Base-by-base conservation (phyloP, 306 rosid genomes). In the Dryas drummondii region DNA sequence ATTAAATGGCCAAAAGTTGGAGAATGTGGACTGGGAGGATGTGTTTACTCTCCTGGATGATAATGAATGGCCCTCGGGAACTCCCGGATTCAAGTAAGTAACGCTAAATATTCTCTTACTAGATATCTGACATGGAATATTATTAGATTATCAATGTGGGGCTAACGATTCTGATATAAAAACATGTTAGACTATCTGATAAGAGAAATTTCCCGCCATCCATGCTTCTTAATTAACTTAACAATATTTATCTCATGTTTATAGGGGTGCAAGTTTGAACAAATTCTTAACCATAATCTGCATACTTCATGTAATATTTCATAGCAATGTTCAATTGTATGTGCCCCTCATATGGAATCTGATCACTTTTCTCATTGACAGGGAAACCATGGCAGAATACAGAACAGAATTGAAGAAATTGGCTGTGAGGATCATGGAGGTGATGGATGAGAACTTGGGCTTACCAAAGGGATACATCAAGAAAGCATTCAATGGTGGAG, bases 361-460 rank as follows among this genome's bases (percentile, higher is more conserved):
- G 32, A 71, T 56, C 41, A 41, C 48, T 57, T 60, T 45, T 71
- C 27, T 17, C 13, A 22, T 47, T 81, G 79, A 50, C 89, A 94
- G 97, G 91, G 92, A 90, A 82, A 92, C 90, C 70, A 94, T 94
- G 97, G 74, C 76, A 17, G 96, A 90, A 66, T 91, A 91, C 72
- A 84, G 97, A 50, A 65, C 80, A 0, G 99, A 90, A 83, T 16
- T 94, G 71, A 88, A 80, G 86, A 90, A 84, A 69, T 68, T 94
- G 53, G 99, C 96, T 2, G 88, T 65, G 76, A 88, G 50, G 72
- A 3, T 94, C 61, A 88, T 92, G 90, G 93, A 88, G 72, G 96
- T 86, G 80, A 92, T 94, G 97, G 99, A 92, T 68, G 97, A 91
- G 89, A 91, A 94, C 79, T 82, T 94, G 57, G 97, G 93, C 1